Evolutionary conservation across 768 basidiomycete genomes (phyloP).

Genomic region (Daedaleopsis nitida): DNA sequence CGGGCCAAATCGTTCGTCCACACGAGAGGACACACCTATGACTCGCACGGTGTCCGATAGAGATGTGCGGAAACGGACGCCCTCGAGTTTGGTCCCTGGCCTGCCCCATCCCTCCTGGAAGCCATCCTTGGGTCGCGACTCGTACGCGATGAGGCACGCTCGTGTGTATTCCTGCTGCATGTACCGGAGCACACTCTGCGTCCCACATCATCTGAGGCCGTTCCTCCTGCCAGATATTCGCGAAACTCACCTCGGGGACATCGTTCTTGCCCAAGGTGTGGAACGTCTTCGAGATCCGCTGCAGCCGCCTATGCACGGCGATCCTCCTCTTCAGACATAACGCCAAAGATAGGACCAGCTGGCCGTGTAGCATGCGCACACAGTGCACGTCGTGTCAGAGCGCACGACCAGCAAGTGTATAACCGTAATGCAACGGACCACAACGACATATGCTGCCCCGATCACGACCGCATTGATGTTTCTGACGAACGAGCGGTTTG

Average conservation of each 20-base stretch:
- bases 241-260: conserved; percentile 54
- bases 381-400: neutral
- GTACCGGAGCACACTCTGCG: conserved; percentile 64
- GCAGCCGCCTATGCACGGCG: conserved; percentile 62
- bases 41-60: conserved; percentile 71
- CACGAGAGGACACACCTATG: conserved; percentile 53
- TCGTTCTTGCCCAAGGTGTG: conserved; percentile 53
- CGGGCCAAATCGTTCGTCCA: neutral
- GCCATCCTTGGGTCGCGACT: conserved; percentile 67
- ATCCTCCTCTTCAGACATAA: conserved; percentile 72
- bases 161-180: conserved; percentile 78
- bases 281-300: conserved; percentile 66
- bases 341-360: conserved; percentile 58
- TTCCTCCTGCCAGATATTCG: no score
- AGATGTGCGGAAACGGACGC: conserved; percentile 62
- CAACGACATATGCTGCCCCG: conserved; percentile 66
- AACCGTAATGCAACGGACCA: conserved; percentile 47
- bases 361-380: neutral
- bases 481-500: conserved; percentile 50
- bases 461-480: conserved; percentile 74
- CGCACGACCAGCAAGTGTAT: neutral
- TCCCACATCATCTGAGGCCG: neutral
- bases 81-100: conserved; percentile 64
- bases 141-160: conserved; percentile 67
- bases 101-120: conserved; percentile 76